Base-by-base conservation (phyloP, 495 filamentous ascomycete species). In the Podospora tetraspora region DNA sequence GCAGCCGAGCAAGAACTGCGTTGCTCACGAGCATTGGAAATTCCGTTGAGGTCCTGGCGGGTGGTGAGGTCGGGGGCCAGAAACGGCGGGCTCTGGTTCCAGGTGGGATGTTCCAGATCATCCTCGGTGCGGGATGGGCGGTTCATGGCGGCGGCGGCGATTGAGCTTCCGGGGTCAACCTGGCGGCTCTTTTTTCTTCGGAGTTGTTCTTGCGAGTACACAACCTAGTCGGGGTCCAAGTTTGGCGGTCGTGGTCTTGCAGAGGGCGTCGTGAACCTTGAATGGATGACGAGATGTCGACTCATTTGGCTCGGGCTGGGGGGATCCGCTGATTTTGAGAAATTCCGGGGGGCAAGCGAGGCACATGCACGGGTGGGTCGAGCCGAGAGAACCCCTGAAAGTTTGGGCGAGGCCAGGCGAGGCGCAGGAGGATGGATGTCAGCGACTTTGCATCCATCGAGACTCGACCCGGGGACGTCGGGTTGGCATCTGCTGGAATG, bases 41-140 rank as follows among this genome's bases (percentile, higher is more conserved):
- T 82, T 57, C 87, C 87, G 69, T 89, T 90, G 58, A 90, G 84
- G 69, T 90, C 87, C 76, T 85, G 83, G 64, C 87, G 79, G 27
- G 87, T 89, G 12, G 88, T 90, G 61, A 81, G 76, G 67, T 88
- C 87, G 3, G 84, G 79, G 66, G 83, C 85, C 62, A 89, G 74
- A 12, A 79, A 76, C 16, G 83, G 76, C 52, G 88, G 85, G 65
- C 80, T 88, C 72, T 90, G 87, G 73, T 89, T 90, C 82, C 84
- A 87, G 61, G 75, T 80, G 16, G 82, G 85, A 64, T 86, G 80
- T 10, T 80, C 77, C 25, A 83, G 74, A 19, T 82, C 82, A 62
- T 89, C 85, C 63, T 89, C 87, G n/a, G 79, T 87, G 66, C 86
- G 78, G 16, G 87, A 89, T 29, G 86, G 87, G 75, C 87, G 86